phyloP scores from a whole-genome alignment of 106 monocot species.

The Acorus gramineus region DNA sequence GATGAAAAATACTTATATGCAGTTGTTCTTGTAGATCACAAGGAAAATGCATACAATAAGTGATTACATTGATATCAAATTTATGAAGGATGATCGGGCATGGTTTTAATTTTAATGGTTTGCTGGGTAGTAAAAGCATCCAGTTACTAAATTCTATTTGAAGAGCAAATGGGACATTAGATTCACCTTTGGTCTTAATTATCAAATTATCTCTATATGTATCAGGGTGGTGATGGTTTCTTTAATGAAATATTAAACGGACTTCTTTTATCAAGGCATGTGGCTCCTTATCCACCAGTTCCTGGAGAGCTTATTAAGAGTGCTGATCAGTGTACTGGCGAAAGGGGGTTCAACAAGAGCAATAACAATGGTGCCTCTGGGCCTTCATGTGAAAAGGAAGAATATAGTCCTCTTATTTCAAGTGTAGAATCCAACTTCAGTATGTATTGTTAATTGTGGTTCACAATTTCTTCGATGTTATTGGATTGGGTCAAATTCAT shows the following conservation, averaged over 20 bases:
- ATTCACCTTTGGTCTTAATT: too few relatives aligned
- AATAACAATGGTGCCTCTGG: slow-evolving; percentile 9
- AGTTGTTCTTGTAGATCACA: too few relatives aligned
- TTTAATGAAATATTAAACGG: slow-evolving; percentile 95
- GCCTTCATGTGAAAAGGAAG: slow-evolving; percentile 30
- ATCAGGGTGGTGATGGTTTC: slow-evolving; percentile 87
- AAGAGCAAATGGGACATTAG: too few relatives aligned
- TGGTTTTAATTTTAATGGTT: too few relatives aligned
- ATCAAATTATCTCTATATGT: neutral
- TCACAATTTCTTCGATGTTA: too few relatives aligned
- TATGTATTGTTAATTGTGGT: slow-evolving; percentile 10
- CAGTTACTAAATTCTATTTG: too few relatives aligned
- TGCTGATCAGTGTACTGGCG: neutral
- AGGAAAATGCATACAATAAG: too few relatives aligned
- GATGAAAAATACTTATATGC: too few relatives aligned
- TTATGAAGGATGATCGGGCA: too few relatives aligned
- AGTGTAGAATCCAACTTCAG: slow-evolving; percentile 25
- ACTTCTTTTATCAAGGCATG: slow-evolving; percentile 65
- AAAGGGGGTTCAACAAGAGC: slow-evolving; percentile 2
- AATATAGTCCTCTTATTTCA: slow-evolving; percentile 69
- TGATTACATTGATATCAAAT: too few relatives aligned
- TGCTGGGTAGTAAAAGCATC: too few relatives aligned
- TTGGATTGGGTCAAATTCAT: too few relatives aligned
- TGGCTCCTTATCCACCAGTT: slow-evolving; percentile 39
- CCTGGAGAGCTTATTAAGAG: slow-evolving; percentile 19